Evolutionary conservation across 23 red algal genomes (phyloP), one percentile per base, ranked within the genome.

Genomic region (Agarophyton chilense): DNA sequence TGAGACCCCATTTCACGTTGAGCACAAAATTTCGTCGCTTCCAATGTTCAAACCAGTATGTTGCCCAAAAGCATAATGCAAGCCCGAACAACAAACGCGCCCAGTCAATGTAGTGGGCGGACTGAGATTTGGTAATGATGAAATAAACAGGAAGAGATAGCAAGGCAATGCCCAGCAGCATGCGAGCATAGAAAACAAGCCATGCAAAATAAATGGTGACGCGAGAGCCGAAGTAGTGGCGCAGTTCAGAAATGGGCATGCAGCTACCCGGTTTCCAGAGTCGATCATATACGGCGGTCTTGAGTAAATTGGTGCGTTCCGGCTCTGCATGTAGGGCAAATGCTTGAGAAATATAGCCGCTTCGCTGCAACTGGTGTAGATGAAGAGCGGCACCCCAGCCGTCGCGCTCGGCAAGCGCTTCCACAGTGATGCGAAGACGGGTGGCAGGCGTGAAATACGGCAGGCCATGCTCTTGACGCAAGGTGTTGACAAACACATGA

Each of bases 131-230:
- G 10, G 35, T 28, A 25, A 77, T 57, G 7, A 64, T 21, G 22
- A 87, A 56, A 44, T 72, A 87, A 21, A 78, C 78, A 32, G 89
- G 89, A 26, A 84, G 41, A 32, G 64, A 58, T 35, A 92, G 21
- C 14, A 65, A 36, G 24, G 89, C 78, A 46, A 85, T 66, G 21
- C 66, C 82, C 36, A 43, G 31, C 52, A 94, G 79, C 39, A 78
- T 74, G 17, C 82, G 80, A 2, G 80, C 82, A 52, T 56, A 79
- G 53, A 85, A 78, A 44, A 80, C 45, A n/a, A 85, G 44, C 68
- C 68, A 94, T 19, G 91, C 91, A 51, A 94, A 86, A 43, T 94
- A 94, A 18, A 94, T 65, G 42, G 91, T 84, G 9, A 85, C 80
- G 0, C 82, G 91, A 1, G 91, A 13, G 72, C 91, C 91, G 43